Evolutionary conservation across 2,329 filamentous ascomycete genomes (phyloP).

Genomic region (Venturia asperata): DNA sequence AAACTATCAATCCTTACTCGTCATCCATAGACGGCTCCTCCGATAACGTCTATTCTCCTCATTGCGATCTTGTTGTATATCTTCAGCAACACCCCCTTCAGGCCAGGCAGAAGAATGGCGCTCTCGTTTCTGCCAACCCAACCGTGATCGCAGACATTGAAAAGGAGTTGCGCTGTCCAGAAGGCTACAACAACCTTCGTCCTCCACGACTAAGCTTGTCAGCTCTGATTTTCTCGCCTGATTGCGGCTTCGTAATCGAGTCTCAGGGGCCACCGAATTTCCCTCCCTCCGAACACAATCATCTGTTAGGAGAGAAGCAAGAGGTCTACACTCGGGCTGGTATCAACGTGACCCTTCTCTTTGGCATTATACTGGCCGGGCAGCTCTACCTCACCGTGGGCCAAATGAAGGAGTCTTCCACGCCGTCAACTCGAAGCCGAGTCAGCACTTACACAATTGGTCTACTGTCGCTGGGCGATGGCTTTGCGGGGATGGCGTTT

Average conservation of each 20-base stretch:
- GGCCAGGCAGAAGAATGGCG: slow-evolving; percentile 24
- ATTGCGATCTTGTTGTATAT: slow-evolving; percentile 86
- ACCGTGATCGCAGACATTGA: slow-evolving; percentile 39
- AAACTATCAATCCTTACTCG: slow-evolving; percentile 62
- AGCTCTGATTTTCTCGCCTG: slow-evolving; percentile 56
- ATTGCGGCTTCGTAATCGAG: slow-evolving; percentile 59
- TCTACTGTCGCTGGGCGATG: slow-evolving; percentile 55
- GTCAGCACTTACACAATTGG: slow-evolving; percentile 59
- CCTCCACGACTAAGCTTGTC: slow-evolving; percentile 51
- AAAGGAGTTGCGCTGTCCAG: slow-evolving; percentile 52
- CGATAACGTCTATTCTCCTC: slow-evolving; percentile 56
- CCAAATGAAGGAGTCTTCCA: slow-evolving; percentile 58
- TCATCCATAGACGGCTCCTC: slow-evolving; percentile 53
- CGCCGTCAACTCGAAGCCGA: slow-evolving; percentile 56
- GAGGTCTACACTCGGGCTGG: slow-evolving; percentile 49
- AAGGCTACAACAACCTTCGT: slow-evolving; percentile 47
- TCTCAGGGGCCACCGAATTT: slow-evolving; percentile 53
- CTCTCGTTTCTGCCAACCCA: slow-evolving; percentile 22
- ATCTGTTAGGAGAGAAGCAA: slow-evolving; percentile 50
- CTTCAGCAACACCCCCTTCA: slow-evolving; percentile 60
- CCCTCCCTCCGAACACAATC: slow-evolving; percentile 42
- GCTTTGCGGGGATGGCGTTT: slow-evolving; percentile 48
- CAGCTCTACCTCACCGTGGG: slow-evolving; percentile 52
- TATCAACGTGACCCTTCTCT: slow-evolving; percentile 47
- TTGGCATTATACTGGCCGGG: slow-evolving; percentile 42